phyloP scores from a whole-genome alignment of 805 yeast species.

The Kluyveromyces siamensis region DNA sequence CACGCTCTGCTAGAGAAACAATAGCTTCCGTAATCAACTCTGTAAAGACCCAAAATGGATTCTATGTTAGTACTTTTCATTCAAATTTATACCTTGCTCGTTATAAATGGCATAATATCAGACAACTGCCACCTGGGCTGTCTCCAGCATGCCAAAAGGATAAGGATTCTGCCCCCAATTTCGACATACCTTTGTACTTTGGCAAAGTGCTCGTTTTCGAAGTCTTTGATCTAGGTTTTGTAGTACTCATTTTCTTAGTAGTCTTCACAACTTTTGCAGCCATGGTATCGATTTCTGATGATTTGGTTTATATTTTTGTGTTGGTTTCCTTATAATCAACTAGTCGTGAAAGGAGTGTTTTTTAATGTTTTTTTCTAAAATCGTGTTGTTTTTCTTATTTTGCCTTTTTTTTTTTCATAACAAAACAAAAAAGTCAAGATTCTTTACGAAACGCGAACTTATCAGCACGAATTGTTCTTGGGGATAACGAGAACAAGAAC shows the following conservation, averaged over 20 bases:
- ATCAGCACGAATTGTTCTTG: background rate
- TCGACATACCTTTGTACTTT: constrained; percentile 30
- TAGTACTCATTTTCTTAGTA: constrained; percentile 1
- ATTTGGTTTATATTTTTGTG: background rate
- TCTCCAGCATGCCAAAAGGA: background rate
- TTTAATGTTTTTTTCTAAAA: background rate
- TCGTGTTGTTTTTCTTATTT: background rate
- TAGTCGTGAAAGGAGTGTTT: background rate
- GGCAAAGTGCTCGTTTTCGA: constrained; percentile 12
- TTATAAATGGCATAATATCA: background rate
- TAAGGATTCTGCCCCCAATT: background rate
- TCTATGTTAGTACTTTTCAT: background rate
- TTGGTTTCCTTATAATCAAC: too few species aligned
- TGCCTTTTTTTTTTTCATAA: background rate
- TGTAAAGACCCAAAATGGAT: constrained; percentile 1
- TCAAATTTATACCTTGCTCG: background rate
- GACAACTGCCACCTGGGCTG: background rate
- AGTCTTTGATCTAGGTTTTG: background rate
- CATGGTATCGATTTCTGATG: background rate
- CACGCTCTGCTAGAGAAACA: constrained; percentile 64
- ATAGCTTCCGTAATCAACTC: constrained; percentile 47
- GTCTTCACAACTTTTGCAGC: constrained; percentile 4
- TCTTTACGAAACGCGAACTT: background rate
- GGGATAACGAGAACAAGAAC: background rate
- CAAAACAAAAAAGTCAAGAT: background rate